phyloP scores from a whole-genome alignment of 2,329 filamentous ascomycete species.

The Trichoderma endophyticum region DNA sequence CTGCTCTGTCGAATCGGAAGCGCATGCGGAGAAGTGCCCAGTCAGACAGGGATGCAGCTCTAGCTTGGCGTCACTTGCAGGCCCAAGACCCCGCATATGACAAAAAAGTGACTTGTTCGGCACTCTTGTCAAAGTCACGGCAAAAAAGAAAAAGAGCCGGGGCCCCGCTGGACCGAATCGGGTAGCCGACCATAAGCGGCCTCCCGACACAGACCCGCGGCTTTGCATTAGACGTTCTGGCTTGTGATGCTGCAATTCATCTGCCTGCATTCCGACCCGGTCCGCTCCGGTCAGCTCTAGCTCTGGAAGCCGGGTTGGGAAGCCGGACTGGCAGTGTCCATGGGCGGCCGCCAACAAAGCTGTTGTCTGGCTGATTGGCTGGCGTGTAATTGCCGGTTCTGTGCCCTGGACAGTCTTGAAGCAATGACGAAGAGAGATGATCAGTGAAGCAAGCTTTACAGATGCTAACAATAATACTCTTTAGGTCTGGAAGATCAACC shows the following conservation, averaged over 20 bases:
- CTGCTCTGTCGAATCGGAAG: slow-evolving; percentile 7
- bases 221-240: neutral
- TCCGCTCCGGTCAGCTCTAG: slow-evolving; percentile 13
- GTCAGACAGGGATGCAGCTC: slow-evolving; percentile 9
- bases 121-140: neutral
- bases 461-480: slow-evolving; percentile 27
- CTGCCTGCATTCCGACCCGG: slow-evolving; percentile 8
- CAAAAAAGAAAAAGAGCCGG: neutral
- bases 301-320: neutral
- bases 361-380: neutral
- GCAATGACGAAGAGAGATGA: neutral
- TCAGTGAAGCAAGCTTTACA: neutral
- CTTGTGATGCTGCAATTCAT: neutral
- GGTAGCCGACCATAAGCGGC: slow-evolving; percentile 19
- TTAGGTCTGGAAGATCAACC: slow-evolving; percentile 99
- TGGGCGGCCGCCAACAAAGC: neutral
- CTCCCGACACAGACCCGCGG: neutral
- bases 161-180: slow-evolving; percentile 13
- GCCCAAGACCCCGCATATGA: neutral
- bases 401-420: neutral
- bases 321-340: neutral
- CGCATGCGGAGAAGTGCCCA: slow-evolving; percentile 10
- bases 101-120: neutral
- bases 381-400: neutral
- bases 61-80: slow-evolving; percentile 4